These are phyloP conservation scores for Ceraceosorus bombacis DNA, from an alignment of 1,284 basidiomycete species.

Conservation along the genomic window DNA sequence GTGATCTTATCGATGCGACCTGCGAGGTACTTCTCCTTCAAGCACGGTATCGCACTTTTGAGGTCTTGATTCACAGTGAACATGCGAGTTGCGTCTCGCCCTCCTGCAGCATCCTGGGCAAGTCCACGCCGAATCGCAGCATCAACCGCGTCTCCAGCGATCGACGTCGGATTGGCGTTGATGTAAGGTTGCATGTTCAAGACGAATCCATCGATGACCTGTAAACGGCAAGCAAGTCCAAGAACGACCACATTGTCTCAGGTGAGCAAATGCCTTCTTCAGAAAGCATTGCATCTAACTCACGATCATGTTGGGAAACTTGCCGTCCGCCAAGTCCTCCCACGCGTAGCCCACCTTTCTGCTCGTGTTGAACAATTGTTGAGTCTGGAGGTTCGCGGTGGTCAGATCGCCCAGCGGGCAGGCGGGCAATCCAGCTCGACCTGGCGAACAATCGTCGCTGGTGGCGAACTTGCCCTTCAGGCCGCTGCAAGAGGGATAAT, in stretches of 20 bases:
- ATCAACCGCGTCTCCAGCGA: constrained; percentile 73
- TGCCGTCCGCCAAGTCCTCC: constrained; percentile 33
- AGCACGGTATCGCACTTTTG: constrained; percentile 34
- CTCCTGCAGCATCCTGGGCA: constrained; percentile 52
- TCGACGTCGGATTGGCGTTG: constrained; percentile 61
- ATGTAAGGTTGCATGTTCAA: constrained; percentile 89
- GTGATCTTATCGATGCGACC: constrained; percentile 95
- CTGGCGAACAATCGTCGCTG: constrained; percentile 61
- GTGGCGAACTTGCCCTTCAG: constrained; percentile 56
- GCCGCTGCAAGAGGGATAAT: constrained; percentile 57
- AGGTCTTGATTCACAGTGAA: constrained; percentile 31
- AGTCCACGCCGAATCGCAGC: constrained; percentile 70
- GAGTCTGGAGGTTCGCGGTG: constrained; percentile 16
- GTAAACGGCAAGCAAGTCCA: constrained; percentile 37
- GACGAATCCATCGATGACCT: constrained; percentile 85
- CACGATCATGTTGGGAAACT: constrained; percentile 25
- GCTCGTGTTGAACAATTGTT: constrained; percentile 23
- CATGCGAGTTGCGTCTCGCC: constrained; percentile 71
- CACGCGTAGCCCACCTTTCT: constrained; percentile 40
- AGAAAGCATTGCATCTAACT: constrained; percentile 49
- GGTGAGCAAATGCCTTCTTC: not conserved
- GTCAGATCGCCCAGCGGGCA: constrained; percentile 55
- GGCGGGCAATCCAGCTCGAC: constrained; percentile 48
- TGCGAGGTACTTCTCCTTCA: constrained; percentile 52
- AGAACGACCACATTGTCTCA: too few relatives aligned